Conservation (phyloP, 1,284 basidiomycete species). For the Cryptococcus deneoformans region DNA sequence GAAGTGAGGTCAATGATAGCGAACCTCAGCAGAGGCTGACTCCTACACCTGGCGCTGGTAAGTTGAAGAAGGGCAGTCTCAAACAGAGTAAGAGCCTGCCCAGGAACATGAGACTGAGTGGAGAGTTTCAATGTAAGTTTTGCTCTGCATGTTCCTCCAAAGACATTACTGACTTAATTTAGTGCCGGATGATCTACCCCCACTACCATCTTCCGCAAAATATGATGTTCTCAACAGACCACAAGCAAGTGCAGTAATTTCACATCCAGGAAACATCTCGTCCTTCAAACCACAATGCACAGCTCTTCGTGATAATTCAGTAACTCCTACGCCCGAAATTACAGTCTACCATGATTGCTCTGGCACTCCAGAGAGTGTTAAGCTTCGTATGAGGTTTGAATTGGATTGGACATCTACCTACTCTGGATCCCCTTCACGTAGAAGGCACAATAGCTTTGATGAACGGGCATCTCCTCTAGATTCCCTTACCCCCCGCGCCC, state of each 20-base stretch:
- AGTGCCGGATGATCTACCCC: background rate
- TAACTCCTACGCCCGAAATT: slow-evolving; percentile 4
- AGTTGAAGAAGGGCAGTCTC: slow-evolving; percentile 10
- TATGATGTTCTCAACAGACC: background rate
- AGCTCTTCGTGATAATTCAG: background rate
- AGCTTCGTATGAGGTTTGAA: slow-evolving; percentile 17
- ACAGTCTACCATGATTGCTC: slow-evolving; percentile 9
- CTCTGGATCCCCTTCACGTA: slow-evolving; percentile 6
- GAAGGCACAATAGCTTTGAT: slow-evolving; percentile 15
- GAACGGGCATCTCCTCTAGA: background rate
- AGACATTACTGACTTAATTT: too few species aligned
- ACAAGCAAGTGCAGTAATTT: background rate
- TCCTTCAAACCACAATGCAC: background rate
- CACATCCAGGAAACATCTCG: background rate
- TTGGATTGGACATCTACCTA: slow-evolving; percentile 9
- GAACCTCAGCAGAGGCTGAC: background rate
- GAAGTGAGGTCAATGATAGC: background rate
- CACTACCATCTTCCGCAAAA: background rate
- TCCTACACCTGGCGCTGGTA: slow-evolving; percentile 1
- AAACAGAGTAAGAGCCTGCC: slow-evolving; percentile 18
- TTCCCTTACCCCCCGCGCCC: background rate
- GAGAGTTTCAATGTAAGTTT: slow-evolving; percentile 7
- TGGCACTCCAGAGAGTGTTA: slow-evolving; percentile 19
- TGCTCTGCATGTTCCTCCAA: background rate
- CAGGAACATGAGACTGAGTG: slow-evolving; percentile 14